Evolutionary conservation across 2,329 filamentous ascomycete genomes (phyloP), one percentile per base, ranked within the genome.

Genomic region (Aureobasidium leucospermi): DNA sequence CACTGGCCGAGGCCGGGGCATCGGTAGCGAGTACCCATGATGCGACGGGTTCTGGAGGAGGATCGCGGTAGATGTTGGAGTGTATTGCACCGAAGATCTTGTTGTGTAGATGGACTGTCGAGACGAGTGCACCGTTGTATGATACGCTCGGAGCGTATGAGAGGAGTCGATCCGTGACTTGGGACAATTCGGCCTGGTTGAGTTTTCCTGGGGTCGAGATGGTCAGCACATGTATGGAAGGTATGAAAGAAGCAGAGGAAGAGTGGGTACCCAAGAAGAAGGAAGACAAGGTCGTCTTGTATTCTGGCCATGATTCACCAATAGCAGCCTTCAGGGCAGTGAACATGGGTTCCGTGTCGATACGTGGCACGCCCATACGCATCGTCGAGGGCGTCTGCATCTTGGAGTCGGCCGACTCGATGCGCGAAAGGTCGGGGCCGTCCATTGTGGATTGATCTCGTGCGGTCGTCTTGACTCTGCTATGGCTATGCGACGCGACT

Each of bases 11-110:
- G 15, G 89, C 91, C 55, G 84, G 80, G 16, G 93, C 96, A 63
- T 94, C 93, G 63, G 82, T 84, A 36, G 83, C 82, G 41, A 81
- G 81, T 49, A 87, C 84, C 82, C 82, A 87, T 65, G 77, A 80
- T 62, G 84, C 84, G 61, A 85, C 81, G 45, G 83, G 82, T 34
- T 67, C 64, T 60, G 83, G 79, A 58, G 84, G 84, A 34, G 81
- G 74, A 67, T 87, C 84, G 67, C 83, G 79, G 61, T 74, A 76
- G 32, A 80, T 73, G 65, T 87, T 87, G 23, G 77, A 80, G 63
- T 81, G 80, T 51, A 87, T 78, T 23, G 81, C 80, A 65, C 78
- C 77, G 61, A 86, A 70, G 43, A 86, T 78, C 48, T 81, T 80
- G 66, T 87, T 87, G 71, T 87, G 84, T 7, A 85, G 77, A 65